phyloP scores from a whole-genome alignment of 2,329 filamentous ascomycete species.

The Fonsecaea pedrosoi region DNA sequence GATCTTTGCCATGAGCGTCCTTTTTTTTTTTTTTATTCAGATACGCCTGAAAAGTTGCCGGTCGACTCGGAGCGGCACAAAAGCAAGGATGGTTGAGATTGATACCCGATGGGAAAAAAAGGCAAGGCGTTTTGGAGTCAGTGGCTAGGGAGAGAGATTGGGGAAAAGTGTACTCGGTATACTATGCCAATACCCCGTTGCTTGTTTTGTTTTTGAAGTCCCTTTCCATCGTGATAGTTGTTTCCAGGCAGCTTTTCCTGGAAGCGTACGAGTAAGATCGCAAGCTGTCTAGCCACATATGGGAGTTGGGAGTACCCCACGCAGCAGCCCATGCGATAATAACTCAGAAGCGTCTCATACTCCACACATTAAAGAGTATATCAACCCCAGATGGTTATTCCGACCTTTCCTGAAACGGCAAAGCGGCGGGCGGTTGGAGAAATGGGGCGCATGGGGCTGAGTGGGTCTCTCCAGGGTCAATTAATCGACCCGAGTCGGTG shows the following conservation, averaged over 20 bases:
- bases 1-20: conserved; percentile 21
- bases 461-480: not conserved
- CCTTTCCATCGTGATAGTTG: no score
- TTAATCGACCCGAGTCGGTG: no score
- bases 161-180: not conserved
- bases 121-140: conserved; percentile 10
- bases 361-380: not conserved
- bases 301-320: not conserved
- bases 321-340: not conserved
- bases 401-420: not conserved
- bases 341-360: not conserved
- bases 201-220: no score
- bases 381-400: not conserved
- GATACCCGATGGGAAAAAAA: not conserved
- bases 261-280: no score
- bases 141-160: not conserved
- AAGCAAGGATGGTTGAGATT: not conserved
- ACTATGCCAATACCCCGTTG: no score
- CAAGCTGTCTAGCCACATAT: not conserved
- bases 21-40: not conserved
- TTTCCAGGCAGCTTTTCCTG: no score
- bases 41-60: not conserved
- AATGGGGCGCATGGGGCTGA: conserved; percentile 1
- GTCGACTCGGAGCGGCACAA: not conserved
- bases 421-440: conserved; percentile 3